These are phyloP conservation scores for Acer negundo DNA, from an alignment of 345 rosid genomes.

Conservation along the genomic window DNA sequence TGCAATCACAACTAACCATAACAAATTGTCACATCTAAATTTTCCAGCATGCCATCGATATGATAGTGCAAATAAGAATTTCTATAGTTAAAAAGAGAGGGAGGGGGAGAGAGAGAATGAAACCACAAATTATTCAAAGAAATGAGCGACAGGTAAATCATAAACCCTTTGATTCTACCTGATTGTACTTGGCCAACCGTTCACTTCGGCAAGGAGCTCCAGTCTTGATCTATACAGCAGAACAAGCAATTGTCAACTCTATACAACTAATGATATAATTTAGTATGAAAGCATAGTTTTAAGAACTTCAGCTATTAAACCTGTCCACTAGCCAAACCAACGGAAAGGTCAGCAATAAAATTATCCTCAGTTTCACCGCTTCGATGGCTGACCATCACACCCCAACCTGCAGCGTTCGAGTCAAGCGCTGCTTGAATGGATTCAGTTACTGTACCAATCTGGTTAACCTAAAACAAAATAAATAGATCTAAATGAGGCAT, in stretches of 20 bases:
- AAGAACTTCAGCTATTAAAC: conserved; percentile 35
- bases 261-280: background rate
- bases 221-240: conserved; percentile 76
- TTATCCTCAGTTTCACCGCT: conserved; percentile 99
- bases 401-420: conserved; percentile 99
- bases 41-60: background rate
- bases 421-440: conserved; percentile 94
- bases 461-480: conserved; percentile 71
- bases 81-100: background rate
- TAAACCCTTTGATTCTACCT: conserved; percentile 45
- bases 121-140: background rate
- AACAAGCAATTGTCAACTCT: conserved; percentile 18
- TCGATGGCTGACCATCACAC: conserved; percentile 97
- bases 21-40: background rate
- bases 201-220: conserved; percentile 99
- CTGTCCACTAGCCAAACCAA: conserved; percentile 98
- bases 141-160: background rate
- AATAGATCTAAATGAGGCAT: conserved; percentile 7
- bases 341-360: conserved; percentile 94
- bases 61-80: background rate
- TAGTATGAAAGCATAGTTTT: conserved; percentile 12
- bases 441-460: conserved; percentile 94
- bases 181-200: conserved; percentile 95
- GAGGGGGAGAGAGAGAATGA: conserved; percentile 1
- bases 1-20: background rate